These are phyloP conservation scores for Syzygium oleosum DNA, from an alignment of 345 rosid species.

Conservation along the genomic window DNA sequence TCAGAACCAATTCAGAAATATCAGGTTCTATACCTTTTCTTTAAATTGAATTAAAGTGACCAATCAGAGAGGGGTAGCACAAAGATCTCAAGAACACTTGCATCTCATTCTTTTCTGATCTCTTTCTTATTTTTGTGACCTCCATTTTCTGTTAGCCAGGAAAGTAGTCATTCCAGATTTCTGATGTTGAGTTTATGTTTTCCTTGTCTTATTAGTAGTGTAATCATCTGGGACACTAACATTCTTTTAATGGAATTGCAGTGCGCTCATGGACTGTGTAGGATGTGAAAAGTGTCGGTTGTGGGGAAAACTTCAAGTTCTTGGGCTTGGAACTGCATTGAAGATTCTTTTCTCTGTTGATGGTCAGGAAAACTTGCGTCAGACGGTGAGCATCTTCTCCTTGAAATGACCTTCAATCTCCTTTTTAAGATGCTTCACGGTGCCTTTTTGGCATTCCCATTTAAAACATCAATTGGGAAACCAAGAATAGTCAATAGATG, in stretches of 20 bases:
- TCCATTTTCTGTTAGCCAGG: not conserved
- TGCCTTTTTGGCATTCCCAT: not conserved
- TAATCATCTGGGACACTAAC: not conserved
- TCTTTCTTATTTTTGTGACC: not conserved
- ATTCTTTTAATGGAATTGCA: conserved; percentile 21
- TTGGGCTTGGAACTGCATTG: conserved; percentile 91
- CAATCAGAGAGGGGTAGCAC: not conserved
- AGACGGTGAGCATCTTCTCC: conserved; percentile 39
- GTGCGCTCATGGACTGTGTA: conserved; percentile 92
- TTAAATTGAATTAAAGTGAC: not conserved
- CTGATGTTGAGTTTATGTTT: not conserved
- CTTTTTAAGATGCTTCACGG: not conserved
- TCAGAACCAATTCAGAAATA: conserved; percentile 84
- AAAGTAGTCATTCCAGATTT: not conserved
- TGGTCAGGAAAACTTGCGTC: conserved; percentile 36
- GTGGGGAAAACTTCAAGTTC: conserved; percentile 98
- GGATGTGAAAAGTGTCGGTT: conserved; percentile 98
- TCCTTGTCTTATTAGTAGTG: not conserved
- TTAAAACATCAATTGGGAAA: not conserved
- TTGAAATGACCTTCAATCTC: not conserved
- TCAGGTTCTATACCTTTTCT: conserved; percentile 39
- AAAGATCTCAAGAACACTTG: not conserved
- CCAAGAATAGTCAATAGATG: not conserved
- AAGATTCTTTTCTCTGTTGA: conserved; percentile 82
- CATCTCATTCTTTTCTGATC: not conserved